Base-by-base conservation (phyloP, 352 stramenopile species). In the Phytopythium sindhum region DNA sequence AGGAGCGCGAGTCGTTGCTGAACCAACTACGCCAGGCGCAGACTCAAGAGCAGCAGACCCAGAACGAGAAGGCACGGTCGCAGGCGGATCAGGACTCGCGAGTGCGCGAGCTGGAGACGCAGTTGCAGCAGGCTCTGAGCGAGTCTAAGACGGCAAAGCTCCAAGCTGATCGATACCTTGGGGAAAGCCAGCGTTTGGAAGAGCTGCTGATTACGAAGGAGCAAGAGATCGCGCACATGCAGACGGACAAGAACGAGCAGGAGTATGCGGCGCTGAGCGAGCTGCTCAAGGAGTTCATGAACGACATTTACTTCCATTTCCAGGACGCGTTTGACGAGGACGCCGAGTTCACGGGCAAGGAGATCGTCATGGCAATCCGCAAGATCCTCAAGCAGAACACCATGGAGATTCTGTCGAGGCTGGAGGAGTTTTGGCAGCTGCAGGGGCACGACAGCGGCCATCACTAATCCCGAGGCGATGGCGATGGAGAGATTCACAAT, bases 341-440 rank as follows among this genome's bases (percentile, higher is more conserved):
- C 24, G 81, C 73, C 3, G 85, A 93, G 66, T 93, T 92, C 59
- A 91, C 83, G 11, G 85, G 85, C 33, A 91, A 91, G 58, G 85
- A 93, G 61, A 87, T 91, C 63, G 83, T 91, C 64, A 89, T 86
- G 70, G 81, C 84, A 7, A 88, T 91, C 52, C 74, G 85, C 56
- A 91, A 92, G 69, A 88, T 93, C 62, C 71, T 93, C 44, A 93
- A 93, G 69, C 85, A 93, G 54, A 89, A 91, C 58, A 93, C 85
- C 37, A 86, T 89, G 69, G 80, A 85, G 45, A 90, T 93, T 28
- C 73, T 93, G 24, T 66, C 72, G 17, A 86, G 88, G 42, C 70
- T 93, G 23, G 79, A 93, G 59, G 78, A 89, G 61, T 89, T 91
- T 47, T 90, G 84, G 70, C 73, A 89, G 26, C 68, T 78, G 14